Percentiles rank a stretch among this genome's conserved stretches.
These are phyloP conservation scores for Podospora sp. DNA, from an alignment of 495 filamentous ascomycete species.

Conservation along the genomic window DNA sequence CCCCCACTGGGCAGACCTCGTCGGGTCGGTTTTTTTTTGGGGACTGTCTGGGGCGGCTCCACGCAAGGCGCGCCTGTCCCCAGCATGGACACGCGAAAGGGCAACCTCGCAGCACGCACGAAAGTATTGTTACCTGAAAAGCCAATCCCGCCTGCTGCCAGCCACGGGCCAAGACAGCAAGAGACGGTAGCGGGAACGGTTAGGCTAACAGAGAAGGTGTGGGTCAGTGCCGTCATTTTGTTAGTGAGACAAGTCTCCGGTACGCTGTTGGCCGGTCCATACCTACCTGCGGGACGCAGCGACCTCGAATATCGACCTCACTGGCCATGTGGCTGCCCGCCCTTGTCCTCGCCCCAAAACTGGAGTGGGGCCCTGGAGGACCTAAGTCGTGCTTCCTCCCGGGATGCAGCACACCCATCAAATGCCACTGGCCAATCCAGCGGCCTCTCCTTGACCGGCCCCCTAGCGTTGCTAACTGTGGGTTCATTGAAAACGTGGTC, in stretches of 20 bases:
- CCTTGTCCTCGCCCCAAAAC: constrained; percentile 11
- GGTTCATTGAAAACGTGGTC: constrained; percentile 43
- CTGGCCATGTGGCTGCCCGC: constrained; percentile 28
- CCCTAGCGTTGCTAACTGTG: constrained; percentile 26
- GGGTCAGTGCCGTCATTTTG: too few relatives aligned
- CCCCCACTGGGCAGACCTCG: neutral
- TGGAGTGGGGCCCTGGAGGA: neutral
- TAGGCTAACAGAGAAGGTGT: constrained; percentile 16
- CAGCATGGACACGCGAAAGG: neutral
- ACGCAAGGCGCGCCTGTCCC: constrained; percentile 3
- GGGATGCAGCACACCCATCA: constrained; percentile 13
- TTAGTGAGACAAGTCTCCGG: constrained; percentile 1
- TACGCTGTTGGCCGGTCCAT: neutral
- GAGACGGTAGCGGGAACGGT: constrained; percentile 7
- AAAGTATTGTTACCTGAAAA: constrained; percentile 15
- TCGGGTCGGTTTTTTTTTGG: neutral
- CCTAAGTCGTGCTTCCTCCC: constrained; percentile 15
- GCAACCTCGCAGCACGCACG: neutral
- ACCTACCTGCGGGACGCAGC: constrained; percentile 2
- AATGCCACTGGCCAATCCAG: constrained; percentile 23
- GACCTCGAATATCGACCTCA: constrained; percentile 8
- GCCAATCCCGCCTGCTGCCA: constrained; percentile 1
- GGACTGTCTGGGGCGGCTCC: constrained; percentile 1
- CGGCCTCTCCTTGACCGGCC: constrained; percentile 17
- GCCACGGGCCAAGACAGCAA: constrained; percentile 1